phyloP scores from a whole-genome alignment of 768 basidiomycete genomes.

The Mycena crocata region DNA sequence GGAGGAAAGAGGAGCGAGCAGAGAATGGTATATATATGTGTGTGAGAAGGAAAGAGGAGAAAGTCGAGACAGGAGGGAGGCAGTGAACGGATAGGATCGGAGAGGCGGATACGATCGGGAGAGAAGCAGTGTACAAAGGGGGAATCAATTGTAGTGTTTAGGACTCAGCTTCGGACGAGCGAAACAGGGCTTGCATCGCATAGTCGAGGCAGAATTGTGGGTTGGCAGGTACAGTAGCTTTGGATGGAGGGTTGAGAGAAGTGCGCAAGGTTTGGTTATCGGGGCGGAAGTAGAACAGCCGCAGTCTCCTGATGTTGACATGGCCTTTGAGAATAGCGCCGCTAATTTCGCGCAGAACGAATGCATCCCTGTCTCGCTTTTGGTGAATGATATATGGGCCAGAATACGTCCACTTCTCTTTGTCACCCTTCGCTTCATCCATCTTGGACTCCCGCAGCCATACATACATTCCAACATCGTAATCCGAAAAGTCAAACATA shows the following conservation, averaged over 20 bases:
- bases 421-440: constrained; percentile 43
- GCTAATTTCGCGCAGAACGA: constrained; percentile 34
- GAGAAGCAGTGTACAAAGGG: too few species aligned
- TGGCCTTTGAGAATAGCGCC: constrained; percentile 35
- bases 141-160: too few species aligned
- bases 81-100: too few species aligned
- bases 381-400: constrained; percentile 46
- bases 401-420: constrained; percentile 41
- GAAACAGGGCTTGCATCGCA: too few species aligned
- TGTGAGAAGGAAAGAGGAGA: too few species aligned
- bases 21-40: too few species aligned
- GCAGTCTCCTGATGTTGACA: constrained; percentile 30
- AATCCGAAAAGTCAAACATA: constrained; percentile 32
- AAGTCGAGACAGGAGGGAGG: too few species aligned
- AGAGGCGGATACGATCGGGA: too few species aligned
- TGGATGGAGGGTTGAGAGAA: neutral
- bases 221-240: neutral
- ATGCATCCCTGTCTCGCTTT: constrained; percentile 23
- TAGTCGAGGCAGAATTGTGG: too few species aligned
- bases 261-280: neutral
- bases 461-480: constrained; percentile 43
- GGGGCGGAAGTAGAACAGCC: constrained; percentile 30
- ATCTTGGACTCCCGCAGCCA: constrained; percentile 46
- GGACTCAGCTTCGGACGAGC: too few species aligned
- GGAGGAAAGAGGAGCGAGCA: too few species aligned